Evolutionary conservation across 805 yeast species (phyloP).

Genomic region (Yamadazyma endophytica): DNA sequence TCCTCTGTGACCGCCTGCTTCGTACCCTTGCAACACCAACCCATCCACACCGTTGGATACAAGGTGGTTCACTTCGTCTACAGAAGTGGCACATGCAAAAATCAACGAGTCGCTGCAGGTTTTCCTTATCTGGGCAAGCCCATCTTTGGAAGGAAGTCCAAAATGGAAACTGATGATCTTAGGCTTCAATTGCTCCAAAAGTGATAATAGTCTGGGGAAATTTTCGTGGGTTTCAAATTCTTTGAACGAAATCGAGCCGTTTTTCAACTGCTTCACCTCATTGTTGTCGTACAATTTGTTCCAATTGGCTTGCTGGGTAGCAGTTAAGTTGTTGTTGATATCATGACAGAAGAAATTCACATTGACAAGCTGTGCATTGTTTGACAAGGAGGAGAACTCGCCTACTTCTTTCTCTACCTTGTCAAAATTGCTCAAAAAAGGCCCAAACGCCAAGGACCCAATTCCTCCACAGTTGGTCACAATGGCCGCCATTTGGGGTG

Average conservation of each 20-base stretch:
- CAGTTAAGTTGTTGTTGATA: constrained; percentile 13
- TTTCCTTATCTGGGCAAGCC: constrained; percentile 29
- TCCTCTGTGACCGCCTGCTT: constrained; percentile 68
- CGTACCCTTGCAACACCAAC: constrained; percentile 52
- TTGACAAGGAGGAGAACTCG: constrained; percentile 11
- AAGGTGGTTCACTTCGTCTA: constrained; percentile 36
- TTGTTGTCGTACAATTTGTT: constrained; percentile 6
- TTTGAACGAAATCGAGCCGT: constrained; percentile 25
- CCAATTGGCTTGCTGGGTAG: constrained; percentile 15
- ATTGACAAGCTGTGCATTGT: constrained; percentile 27
- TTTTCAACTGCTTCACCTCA: constrained; percentile 10
- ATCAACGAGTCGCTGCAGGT: constrained; percentile 39
- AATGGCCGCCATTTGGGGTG: constrained; percentile 40
- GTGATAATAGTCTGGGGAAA: constrained; percentile 12
- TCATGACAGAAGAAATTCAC: constrained; percentile 47
- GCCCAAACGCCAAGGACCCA: constrained; percentile 46
- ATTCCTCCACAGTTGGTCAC: constrained; percentile 43
- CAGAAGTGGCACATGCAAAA: constrained; percentile 45
- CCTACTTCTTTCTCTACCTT: constrained; percentile 4
- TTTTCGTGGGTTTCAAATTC: constrained; percentile 18
- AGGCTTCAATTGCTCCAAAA: constrained; percentile 29
- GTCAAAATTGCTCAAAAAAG: constrained; percentile 19
- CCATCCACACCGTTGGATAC: constrained; percentile 39
- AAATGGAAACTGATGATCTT: constrained; percentile 51
- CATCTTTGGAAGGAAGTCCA: constrained; percentile 36